Evolutionary conservation across 805 yeast genomes (phyloP), one percentile per base, ranked within the genome.

Genomic region (Wickerhamomyces chambardii): DNA sequence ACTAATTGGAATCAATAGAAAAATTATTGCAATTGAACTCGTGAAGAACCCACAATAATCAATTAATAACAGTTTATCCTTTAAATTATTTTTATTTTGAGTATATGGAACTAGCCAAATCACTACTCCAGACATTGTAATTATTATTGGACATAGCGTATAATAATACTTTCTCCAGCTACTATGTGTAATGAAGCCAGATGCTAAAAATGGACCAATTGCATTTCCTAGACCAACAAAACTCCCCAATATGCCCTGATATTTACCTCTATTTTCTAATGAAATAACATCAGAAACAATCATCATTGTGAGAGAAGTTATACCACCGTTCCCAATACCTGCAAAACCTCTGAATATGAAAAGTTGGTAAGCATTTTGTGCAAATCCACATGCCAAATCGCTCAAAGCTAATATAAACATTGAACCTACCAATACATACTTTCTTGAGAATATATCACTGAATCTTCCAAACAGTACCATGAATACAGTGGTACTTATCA

Each of bases 251-350:
- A 70, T 67, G 4, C 80, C 80, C 51, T 73, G 79, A 48, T 63
- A 75, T 42, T 68, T 68, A 0, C 79, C 80, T 41, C 81, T 56
- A 37, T 73, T 68, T 39, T 64, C 57, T 21, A 75, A 52, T 0
- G 78, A 64, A 12, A 73, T 75, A 15, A 74, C 51, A 46, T 75
- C 81, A 38, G 77, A 66, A 31, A 71, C 58, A 14, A 72, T 63
- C 19, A 71, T 71, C 75, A 71, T 73, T 1, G 67, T 45, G 17
- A 74, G 49, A 5, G 74, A 66, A 12, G 66, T 61, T 4, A 68
- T 61, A 1, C 77, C 79, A 2, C 79, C 79, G 32, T 63, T 58
- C 4, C 78, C 81, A 21, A 75, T 59, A 17, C 81, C 80, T 14
- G 75, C 68, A 35, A 73, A 53, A 0, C 75, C 76, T 35, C 80